Evolutionary conservation across 2,329 filamentous ascomycete species (phyloP).

Genomic region (Pseudogymnoascus sp.): DNA sequence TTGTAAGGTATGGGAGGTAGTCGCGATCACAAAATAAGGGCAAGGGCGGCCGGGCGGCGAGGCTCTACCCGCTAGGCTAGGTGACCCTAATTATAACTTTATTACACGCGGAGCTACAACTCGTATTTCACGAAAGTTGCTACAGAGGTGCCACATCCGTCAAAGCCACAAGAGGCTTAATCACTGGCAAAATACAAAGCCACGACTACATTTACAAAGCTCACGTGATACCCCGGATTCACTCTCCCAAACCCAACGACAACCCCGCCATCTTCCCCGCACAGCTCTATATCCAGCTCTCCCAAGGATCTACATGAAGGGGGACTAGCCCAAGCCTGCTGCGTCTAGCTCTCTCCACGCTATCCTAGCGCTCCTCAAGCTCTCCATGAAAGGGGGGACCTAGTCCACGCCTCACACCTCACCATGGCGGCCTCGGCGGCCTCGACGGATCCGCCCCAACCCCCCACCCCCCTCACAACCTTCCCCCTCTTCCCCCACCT

Average conservation of each 20-base stretch:
- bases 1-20: background rate
- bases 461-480: background rate
- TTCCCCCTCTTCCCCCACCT: constrained; percentile 17
- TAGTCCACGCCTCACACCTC: background rate
- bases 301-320: background rate
- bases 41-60: background rate
- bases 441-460: background rate
- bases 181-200: background rate
- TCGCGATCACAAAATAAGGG: background rate
- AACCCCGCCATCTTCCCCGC: background rate
- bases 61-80: background rate
- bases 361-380: too few species aligned
- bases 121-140: background rate
- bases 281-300: background rate
- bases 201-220: background rate
- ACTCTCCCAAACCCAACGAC: background rate
- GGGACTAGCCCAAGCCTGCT: background rate
- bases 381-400: too few species aligned
- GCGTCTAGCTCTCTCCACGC: background rate
- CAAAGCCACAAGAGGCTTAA: background rate
- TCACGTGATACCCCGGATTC: background rate
- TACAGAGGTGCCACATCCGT: background rate
- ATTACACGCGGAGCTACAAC: background rate
- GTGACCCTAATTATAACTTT: background rate
- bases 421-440: background rate